phyloP scores from a whole-genome alignment of 129 eudicot species.

The Artemisia annua region DNA sequence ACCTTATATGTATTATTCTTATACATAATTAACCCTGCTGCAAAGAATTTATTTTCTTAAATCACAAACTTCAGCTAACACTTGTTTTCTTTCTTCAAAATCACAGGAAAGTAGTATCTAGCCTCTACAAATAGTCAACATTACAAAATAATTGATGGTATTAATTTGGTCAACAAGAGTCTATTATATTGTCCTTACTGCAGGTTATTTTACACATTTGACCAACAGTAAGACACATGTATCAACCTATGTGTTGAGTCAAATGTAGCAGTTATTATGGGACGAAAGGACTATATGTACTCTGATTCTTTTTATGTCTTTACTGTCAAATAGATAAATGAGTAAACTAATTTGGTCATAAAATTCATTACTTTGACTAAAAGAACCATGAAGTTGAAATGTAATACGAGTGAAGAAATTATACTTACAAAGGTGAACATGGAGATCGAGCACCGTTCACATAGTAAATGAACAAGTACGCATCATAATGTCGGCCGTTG shows the following conservation, averaged over 20 bases:
- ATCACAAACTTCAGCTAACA: neutral
- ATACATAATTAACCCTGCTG: too few species aligned
- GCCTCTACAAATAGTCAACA: neutral
- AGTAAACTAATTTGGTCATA: neutral
- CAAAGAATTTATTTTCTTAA: neutral
- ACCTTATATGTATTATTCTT: too few species aligned
- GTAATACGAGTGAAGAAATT: conserved; percentile 11
- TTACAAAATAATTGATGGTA: too few species aligned
- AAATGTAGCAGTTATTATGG: neutral
- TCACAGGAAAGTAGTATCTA: neutral
- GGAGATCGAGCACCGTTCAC: conserved; percentile 94
- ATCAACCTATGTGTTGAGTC: conserved; percentile 6
- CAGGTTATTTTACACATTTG: neutral
- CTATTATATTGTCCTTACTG: neutral
- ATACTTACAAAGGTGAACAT: conserved; percentile 92
- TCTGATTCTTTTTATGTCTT: neutral
- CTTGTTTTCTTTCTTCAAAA: neutral
- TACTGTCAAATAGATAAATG: neutral
- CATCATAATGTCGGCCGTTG: conserved; percentile 79
- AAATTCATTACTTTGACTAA: conserved; percentile 6
- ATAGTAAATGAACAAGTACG: conserved; percentile 81
- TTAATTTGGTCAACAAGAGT: conserved; percentile 2
- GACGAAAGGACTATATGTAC: neutral
- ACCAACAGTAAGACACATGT: neutral
- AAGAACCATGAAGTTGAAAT: neutral